A percentile compares a stretch with the other conserved stretches of the same genome.
Evolutionary conservation across 306 rosid species (phyloP).

Genomic region (Castanopsis chinensis): DNA sequence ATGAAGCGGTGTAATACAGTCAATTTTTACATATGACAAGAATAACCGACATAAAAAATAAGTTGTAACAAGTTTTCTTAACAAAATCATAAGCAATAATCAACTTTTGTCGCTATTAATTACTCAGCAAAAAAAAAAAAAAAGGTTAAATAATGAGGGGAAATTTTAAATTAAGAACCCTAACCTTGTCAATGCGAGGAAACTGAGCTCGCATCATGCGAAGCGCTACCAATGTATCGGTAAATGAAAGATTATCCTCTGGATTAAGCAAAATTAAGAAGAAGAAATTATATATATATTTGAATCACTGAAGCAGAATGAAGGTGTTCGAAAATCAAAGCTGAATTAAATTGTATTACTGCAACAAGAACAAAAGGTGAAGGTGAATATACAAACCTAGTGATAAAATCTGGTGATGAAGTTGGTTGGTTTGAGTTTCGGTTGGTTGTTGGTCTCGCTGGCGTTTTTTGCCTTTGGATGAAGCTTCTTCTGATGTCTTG

Average conservation of each 20-base stretch:
- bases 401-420: conserved; percentile 22
- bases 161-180: background rate
- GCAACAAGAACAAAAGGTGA: background rate
- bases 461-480: conserved; percentile 50
- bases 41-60: background rate
- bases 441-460: conserved; percentile 27
- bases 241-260: conserved; percentile 73
- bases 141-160: background rate
- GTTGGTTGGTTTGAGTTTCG: conserved; percentile 8
- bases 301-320: background rate
- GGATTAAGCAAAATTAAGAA: conserved; percentile 13
- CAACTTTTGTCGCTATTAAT: no score
- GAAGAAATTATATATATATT: background rate
- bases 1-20: background rate
- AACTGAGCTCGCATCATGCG: conserved; percentile 95
- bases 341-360: no score
- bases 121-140: background rate
- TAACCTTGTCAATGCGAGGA: conserved; percentile 60
- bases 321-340: background rate
- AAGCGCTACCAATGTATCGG: conserved; percentile 84
- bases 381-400: conserved; percentile 23
- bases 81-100: background rate
- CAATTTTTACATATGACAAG: background rate
- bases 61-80: background rate
- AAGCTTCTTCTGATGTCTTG: conserved; percentile 31